Evolutionary conservation across 2,329 filamentous ascomycete species (phyloP), one percentile per base, ranked within the genome.

Genomic region (Penicillium sp.): DNA sequence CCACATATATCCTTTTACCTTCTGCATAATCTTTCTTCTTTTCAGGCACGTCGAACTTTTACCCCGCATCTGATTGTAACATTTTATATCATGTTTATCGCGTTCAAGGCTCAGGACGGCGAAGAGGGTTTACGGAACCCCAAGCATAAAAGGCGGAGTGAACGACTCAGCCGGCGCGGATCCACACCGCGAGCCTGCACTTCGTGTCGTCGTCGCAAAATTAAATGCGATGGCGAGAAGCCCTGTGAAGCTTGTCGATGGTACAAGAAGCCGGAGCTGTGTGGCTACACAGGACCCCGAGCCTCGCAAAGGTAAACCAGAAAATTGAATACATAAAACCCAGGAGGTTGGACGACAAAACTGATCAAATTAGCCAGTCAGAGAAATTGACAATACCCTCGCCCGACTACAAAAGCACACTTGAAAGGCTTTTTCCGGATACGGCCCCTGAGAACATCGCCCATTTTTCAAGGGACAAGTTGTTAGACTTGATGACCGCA

Each of bases 241-340:
- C 89, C 89, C 5, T 93, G 89, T 71, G 88, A 89, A 31, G 89
- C 91, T 72, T 93, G 89, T 71, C 83, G 89, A 54, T 91, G 89
- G 70, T 91, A 90, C 70, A 85, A 89, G 53, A 88, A 89, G 60
- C 87, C 89, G 3, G 89, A 91, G 72, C 80, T 85, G 53, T 93
- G 89, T 71, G 86, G 85, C 66, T 93, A 93, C 73, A 86, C 90
- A 63, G 91, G 91, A 75, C 88, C 90, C 63, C 82, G 88, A n/a
- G 88, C 89, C 1, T 90, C 89, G 8, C 83, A 87, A 75, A 91
- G 89, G 87, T 88, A 78, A 75, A 83, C 17, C 37, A 40, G 42
- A 21, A 31, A 25, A 6, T 23, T 12, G 12, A 40, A 40, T 9
- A 8, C 13, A 19, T 21, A 2, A 31, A 19, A 17, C 9, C 19